Base-by-base conservation (phyloP, 805 yeast genomes). In the Saccharomyces paradoxus region DNA sequence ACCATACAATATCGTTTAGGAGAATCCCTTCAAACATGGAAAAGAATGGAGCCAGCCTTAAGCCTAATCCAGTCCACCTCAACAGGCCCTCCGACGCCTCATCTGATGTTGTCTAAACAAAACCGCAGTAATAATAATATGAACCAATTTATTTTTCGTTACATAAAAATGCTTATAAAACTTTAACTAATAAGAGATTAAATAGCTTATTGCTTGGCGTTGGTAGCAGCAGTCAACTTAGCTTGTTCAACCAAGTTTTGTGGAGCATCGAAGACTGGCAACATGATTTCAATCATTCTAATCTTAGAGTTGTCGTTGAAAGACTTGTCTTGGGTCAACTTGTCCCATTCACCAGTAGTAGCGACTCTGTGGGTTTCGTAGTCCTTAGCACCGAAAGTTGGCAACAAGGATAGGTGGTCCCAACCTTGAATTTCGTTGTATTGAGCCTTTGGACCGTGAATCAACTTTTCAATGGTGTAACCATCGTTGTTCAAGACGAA, bases 391-490 rank as follows among this genome's bases (percentile, higher is more conserved):
- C 78, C 78, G 66, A 75, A 75, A 30, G 78, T 71, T 56, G 79
- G 80, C 63, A 83, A 73, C 54, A 84, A 62, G 55, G 74, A 75
- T 69, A 75, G 74, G 73, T 84, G 85, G 66, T 82, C 78, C 89
- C 89, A 84, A 53, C 78, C 72, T 72, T 84, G 89, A 64, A 84
- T 80, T 61, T 78, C 81, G 70, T 84, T 84, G 74, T 84, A 84
- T 54, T 75, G 71, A 50, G 87, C 87, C 30, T 73, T 73, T 62
- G 74, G 80, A 68, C 89, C 89, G 73, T 84, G 89, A 61, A 84
- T 83, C 73, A 84, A 77, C 73, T 83, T 81, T 73, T 84, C 89
- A 66, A 84, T 84, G 63, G 89, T 84, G 76, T 84, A 84, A 70
- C 89, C 89, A 59, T 78, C 81, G 72, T 84, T 84, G 75, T 84